Conservation (phyloP, 257 asterid species). For the Rehmannia glutinosa region DNA sequence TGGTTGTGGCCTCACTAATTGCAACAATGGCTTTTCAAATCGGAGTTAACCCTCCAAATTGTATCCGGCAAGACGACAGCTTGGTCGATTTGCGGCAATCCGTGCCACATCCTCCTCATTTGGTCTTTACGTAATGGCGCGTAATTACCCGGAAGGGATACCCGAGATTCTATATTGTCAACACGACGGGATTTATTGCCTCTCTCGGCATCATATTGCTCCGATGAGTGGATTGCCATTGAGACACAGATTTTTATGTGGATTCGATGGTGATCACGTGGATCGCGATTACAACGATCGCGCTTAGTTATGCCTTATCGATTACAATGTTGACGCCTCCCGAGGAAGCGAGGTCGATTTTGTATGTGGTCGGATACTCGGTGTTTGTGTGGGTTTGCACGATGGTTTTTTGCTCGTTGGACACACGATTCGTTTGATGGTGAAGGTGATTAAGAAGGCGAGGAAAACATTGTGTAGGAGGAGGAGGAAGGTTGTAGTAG, state of each 20-base stretch:
- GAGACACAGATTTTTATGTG: constrained; percentile 18
- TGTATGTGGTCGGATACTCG: neutral
- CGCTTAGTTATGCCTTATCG: neutral
- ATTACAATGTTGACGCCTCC: neutral
- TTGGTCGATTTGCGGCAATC: neutral
- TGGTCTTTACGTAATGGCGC: constrained; percentile 13
- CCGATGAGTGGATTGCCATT: constrained; percentile 26
- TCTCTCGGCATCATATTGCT: constrained; percentile 32
- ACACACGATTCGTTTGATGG: constrained; percentile 18
- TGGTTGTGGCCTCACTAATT: constrained; percentile 33
- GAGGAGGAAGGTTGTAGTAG: neutral
- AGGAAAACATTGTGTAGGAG: neutral
- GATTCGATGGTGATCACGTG: constrained; percentile 31
- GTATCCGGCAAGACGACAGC: constrained; percentile 23
- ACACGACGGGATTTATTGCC: constrained; percentile 19
- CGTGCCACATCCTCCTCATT: neutral
- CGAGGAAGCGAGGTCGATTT: neutral
- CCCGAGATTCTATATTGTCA: neutral
- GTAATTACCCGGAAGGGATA: neutral
- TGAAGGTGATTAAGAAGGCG: neutral
- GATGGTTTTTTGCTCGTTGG: constrained; percentile 20
- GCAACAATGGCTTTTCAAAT: constrained; percentile 35
- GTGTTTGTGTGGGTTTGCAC: constrained; percentile 1
- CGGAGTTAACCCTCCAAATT: constrained; percentile 28
- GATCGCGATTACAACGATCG: constrained; percentile 25